phyloP scores from a whole-genome alignment of 345 rosid species.

The Schrenkiella parvula region DNA sequence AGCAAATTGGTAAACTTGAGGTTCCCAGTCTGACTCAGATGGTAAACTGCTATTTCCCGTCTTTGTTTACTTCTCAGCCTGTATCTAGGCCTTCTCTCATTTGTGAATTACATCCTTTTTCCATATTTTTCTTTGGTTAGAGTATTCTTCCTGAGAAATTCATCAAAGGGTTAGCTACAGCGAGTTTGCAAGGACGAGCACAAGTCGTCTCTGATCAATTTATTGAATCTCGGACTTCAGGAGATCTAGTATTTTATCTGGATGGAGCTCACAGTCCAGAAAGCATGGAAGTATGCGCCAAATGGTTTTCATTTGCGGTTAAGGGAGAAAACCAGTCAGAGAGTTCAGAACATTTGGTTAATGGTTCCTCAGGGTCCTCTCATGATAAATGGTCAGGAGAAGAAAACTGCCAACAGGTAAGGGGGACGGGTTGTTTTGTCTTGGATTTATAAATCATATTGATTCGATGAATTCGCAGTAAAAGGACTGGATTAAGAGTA shows the following conservation, averaged over 20 bases:
- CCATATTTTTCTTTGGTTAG: conserved; percentile 39
- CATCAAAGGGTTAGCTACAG: conserved; percentile 72
- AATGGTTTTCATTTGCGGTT: conserved; percentile 75
- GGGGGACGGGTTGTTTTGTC: neutral
- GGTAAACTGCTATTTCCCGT: conserved; percentile 35
- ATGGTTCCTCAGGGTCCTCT: conserved; percentile 37
- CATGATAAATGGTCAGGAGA: conserved; percentile 26
- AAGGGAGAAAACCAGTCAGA: conserved; percentile 44
- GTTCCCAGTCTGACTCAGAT: conserved; percentile 42
- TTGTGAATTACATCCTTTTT: neutral
- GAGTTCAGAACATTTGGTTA: conserved; percentile 32
- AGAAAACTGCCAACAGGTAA: conserved; percentile 64
- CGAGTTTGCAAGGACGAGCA: conserved; percentile 94
- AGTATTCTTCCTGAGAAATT: conserved; percentile 71
- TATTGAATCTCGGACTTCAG: conserved; percentile 41
- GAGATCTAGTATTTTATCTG: conserved; percentile 72
- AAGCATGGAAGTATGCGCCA: conserved; percentile 91
- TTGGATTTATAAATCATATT: neutral
- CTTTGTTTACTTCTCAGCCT: conserved; percentile 7
- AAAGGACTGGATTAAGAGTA: neutral
- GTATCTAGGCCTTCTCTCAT: neutral
- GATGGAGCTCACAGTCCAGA: conserved; percentile 99
- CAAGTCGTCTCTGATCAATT: conserved; percentile 68
- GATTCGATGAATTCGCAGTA: neutral
- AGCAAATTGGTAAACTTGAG: conserved; percentile 62